Evolutionary conservation across 495 filamentous ascomycete species (phyloP).

Genomic region (Penicillium paxilli): DNA sequence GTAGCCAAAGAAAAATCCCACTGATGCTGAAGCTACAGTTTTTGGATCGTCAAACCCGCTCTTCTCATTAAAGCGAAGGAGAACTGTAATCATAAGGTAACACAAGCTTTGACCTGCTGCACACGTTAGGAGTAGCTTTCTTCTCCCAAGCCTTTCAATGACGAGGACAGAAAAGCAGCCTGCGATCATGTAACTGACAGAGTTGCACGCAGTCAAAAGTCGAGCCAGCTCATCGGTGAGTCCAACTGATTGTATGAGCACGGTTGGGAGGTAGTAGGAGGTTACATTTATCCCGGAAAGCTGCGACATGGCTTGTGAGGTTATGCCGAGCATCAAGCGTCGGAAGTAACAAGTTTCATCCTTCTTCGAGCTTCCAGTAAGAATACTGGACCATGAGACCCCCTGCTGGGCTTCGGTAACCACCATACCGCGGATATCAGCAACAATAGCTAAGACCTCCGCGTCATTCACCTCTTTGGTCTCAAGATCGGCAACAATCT

Average conservation of each 20-base stretch:
- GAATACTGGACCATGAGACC: no score
- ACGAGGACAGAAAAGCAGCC: conserved; percentile 34
- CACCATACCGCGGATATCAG: no score
- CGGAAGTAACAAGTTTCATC: no score
- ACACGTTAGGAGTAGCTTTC: conserved; percentile 48
- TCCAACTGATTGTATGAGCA: conserved; percentile 45
- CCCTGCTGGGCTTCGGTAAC: no score
- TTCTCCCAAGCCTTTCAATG: conserved; percentile 47
- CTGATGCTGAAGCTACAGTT: conserved; percentile 32
- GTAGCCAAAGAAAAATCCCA: conserved; percentile 54
- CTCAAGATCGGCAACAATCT: conserved; percentile 41
- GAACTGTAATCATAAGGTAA: conserved; percentile 55
- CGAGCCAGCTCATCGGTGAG: conserved; percentile 38
- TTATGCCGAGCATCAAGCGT: conserved; percentile 40
- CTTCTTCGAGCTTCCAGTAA: no score
- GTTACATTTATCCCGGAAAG: conserved; percentile 35
- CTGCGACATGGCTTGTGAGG: conserved; percentile 49
- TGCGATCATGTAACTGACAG: conserved; percentile 32
- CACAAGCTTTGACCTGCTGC: conserved; percentile 43
- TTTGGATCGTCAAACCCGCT: background rate
- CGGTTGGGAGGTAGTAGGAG: conserved; percentile 38
- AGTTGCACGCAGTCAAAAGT: conserved; percentile 43
- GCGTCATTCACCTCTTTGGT: conserved; percentile 22
- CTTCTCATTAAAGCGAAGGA: conserved; percentile 37
- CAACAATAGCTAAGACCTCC: conserved; percentile 58